A percentile compares a stretch with the other conserved stretches of the same genome.
These are phyloP conservation scores for Lactifluus piperatus DNA, from an alignment of 768 basidiomycete genomes.

Conservation along the genomic window DNA sequence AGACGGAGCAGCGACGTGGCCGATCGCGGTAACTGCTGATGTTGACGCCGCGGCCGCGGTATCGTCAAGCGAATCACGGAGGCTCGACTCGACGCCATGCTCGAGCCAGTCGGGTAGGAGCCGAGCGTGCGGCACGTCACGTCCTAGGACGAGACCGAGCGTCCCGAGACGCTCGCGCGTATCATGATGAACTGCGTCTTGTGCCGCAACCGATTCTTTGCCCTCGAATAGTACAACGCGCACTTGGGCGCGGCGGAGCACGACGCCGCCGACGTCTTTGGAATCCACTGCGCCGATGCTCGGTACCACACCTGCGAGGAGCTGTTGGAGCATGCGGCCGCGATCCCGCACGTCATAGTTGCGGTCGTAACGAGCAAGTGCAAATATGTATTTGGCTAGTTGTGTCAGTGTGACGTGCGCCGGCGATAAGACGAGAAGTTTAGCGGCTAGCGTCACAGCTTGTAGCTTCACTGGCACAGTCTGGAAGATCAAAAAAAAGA, in stretches of 20 bases:
- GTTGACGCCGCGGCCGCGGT: conserved; percentile 22
- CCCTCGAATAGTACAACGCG: conserved; percentile 71
- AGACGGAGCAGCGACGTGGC: conserved; percentile 26
- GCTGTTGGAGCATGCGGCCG: conserved; percentile 63
- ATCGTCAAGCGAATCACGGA: conserved; percentile 68
- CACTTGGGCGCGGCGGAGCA: conserved; percentile 77
- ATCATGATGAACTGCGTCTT: conserved; percentile 22
- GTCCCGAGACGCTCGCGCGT: conserved; percentile 52
- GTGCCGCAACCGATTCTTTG: conserved; percentile 39
- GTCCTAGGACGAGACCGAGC: conserved; percentile 51
- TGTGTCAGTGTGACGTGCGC: conserved; percentile 40
- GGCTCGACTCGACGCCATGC: conserved; percentile 65
- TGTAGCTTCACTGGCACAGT: conserved; percentile 68
- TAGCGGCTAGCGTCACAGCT: conserved; percentile 76
- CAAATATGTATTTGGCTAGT: conserved; percentile 65
- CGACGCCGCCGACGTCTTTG: conserved; percentile 47
- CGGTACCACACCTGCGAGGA: conserved; percentile 48
- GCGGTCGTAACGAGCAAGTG: conserved; percentile 78
- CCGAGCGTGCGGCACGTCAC: conserved; percentile 41
- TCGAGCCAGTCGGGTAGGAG: conserved; percentile 83
- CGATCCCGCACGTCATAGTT: conserved; percentile 91
- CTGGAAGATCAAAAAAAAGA: conserved; percentile 30
- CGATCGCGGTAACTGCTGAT: conserved; percentile 33
- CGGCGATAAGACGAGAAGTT: conserved; percentile 67
- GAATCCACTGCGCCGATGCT: conserved; percentile 17